Percentiles rank a stretch among this genome's conserved stretches.
Conservation (phyloP, 768 basidiomycete species). For the Fistulinella prunicolor region DNA sequence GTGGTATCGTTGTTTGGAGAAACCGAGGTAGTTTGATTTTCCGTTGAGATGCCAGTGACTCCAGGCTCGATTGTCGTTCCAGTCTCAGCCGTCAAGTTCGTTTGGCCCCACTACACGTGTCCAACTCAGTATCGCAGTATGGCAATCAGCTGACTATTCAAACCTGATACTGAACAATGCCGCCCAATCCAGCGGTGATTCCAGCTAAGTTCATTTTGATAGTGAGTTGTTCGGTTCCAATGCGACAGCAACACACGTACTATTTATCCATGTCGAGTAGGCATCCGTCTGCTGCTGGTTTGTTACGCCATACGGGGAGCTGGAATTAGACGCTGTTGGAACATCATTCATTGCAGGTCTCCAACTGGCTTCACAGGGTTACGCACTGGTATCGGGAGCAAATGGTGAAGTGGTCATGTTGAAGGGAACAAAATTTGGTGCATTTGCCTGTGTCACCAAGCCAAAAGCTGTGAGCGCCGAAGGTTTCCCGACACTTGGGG, state of each 20-base stretch:
- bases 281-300: slow-evolving; percentile 50
- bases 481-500: slow-evolving; percentile 53
- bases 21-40: slow-evolving; percentile 31
- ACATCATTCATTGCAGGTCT: not conserved
- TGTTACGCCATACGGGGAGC: slow-evolving; percentile 48
- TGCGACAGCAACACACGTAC: slow-evolving; percentile 29
- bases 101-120: slow-evolving; percentile 52
- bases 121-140: slow-evolving; percentile 8
- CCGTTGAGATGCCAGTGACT: slow-evolving; percentile 28
- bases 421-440: slow-evolving; percentile 59
- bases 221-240: slow-evolving; percentile 2
- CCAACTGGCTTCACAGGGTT: not conserved
- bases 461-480: slow-evolving; percentile 54
- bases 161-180: slow-evolving; percentile 31
- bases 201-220: slow-evolving; percentile 33
- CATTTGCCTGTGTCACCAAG: slow-evolving; percentile 56
- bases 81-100: slow-evolving; percentile 41
- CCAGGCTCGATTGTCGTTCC: slow-evolving; percentile 45
- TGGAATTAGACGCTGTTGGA: slow-evolving; percentile 15
- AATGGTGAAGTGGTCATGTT: slow-evolving; percentile 48
- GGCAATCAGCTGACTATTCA: not conserved
- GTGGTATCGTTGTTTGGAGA: slow-evolving; percentile 34
- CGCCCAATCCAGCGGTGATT: slow-evolving; percentile 34
- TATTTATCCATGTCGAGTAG: slow-evolving; percentile 52
- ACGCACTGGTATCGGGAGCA: slow-evolving; percentile 32